These are phyloP conservation scores for Xylariomycetidae sp. DNA, from an alignment of 2,329 filamentous ascomycete species.

Conservation along the genomic window DNA sequence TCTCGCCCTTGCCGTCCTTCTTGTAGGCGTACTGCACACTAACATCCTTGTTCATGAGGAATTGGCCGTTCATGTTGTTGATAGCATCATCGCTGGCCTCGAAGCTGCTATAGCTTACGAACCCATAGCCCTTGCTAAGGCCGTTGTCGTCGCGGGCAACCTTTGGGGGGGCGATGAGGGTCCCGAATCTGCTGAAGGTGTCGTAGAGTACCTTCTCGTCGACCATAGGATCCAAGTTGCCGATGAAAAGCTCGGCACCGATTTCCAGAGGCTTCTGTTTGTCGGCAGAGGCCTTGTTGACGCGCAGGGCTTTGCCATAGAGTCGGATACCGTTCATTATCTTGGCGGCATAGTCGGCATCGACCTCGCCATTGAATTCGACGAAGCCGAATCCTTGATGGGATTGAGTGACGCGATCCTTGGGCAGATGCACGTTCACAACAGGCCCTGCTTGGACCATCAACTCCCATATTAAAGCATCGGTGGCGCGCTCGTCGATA, in stretches of 20 bases:
- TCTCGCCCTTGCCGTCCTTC: slow-evolving; percentile 95
- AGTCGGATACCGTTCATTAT: slow-evolving; percentile 95
- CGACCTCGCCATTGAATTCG: slow-evolving; percentile 91
- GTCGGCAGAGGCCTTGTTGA: slow-evolving; percentile 90
- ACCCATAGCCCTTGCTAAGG: slow-evolving; percentile 91
- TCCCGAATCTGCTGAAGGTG: slow-evolving; percentile 87
- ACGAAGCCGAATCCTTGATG: slow-evolving; percentile 99
- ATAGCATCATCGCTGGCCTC: slow-evolving; percentile 91
- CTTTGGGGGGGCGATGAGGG: slow-evolving; percentile 79
- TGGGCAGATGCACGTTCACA: slow-evolving; percentile 95
- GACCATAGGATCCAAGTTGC: slow-evolving; percentile 90
- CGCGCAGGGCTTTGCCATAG: slow-evolving; percentile 89
- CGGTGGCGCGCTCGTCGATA: slow-evolving; percentile 91
- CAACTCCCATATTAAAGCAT: slow-evolving; percentile 90
- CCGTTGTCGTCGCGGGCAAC: slow-evolving; percentile 86
- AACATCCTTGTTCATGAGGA: slow-evolving; percentile 94
- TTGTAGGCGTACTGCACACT: slow-evolving; percentile 98
- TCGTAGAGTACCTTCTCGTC: slow-evolving; percentile 96
- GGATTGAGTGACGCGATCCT: slow-evolving; percentile 93
- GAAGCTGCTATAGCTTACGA: slow-evolving; percentile 89
- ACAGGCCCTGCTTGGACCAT: slow-evolving; percentile 98
- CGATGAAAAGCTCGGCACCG: slow-evolving; percentile 93
- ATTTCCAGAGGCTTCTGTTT: slow-evolving; percentile 93
- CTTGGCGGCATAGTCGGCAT: slow-evolving; percentile 93
- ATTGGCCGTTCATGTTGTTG: slow-evolving; percentile 90